phyloP scores from a whole-genome alignment of 1,284 basidiomycete species.

The Vanrija humicola region DNA sequence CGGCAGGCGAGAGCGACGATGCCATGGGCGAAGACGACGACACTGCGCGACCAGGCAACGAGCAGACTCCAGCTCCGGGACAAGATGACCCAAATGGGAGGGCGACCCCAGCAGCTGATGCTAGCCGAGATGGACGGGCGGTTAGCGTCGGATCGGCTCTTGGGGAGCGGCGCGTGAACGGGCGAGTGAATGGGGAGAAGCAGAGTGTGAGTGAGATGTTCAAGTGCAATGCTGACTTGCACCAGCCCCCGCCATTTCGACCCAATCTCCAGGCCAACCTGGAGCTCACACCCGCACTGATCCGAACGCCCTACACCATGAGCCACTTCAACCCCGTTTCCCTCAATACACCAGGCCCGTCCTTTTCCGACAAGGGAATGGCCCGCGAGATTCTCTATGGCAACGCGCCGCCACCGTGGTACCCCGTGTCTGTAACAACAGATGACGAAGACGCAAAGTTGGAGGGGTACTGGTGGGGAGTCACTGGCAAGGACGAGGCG shows the following conservation, averaged over 20 bases:
- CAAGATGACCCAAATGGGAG: constrained; percentile 22
- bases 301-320: constrained; percentile 76
- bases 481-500: constrained; percentile 35
- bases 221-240: background rate
- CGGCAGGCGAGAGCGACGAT: constrained; percentile 41
- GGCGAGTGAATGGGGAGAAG: constrained; percentile 14
- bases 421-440: constrained; percentile 17
- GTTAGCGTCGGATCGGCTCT: constrained; percentile 17
- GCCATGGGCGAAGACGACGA: constrained; percentile 24
- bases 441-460: constrained; percentile 39
- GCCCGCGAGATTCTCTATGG: constrained; percentile 35
- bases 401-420: constrained; percentile 38
- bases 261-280: constrained; percentile 39
- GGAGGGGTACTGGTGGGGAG: constrained; percentile 44
- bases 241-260: constrained; percentile 35
- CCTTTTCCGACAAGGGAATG: constrained; percentile 42
- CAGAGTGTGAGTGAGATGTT: constrained; percentile 18
- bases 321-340: constrained; percentile 31
- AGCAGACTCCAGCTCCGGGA: constrained; percentile 4
- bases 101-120: constrained; percentile 18
- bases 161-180: constrained; percentile 20
- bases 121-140: constrained; percentile 16
- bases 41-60: background rate
- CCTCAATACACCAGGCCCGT: constrained; percentile 32
- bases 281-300: constrained; percentile 57